Percentiles rank a stretch among this genome's conserved stretches.
Conservation (phyloP, 1,139 yeast species). For the Magnusiomyces sp. region DNA sequence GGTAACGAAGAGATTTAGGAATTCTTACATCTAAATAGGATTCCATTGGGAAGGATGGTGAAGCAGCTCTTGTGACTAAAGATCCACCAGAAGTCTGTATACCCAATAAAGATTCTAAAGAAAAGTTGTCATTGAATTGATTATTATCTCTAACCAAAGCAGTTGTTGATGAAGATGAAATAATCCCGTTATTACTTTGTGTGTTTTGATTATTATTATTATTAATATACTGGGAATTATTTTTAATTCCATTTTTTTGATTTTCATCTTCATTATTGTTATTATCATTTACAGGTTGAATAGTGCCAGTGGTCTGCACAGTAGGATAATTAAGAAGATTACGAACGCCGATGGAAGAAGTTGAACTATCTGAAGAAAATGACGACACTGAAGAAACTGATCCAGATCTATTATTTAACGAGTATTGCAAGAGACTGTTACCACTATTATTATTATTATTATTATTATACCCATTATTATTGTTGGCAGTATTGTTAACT, state of each 20-base stretch:
- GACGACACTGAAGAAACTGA: constrained; percentile 5
- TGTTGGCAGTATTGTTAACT: too few species aligned
- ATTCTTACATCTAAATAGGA: constrained; percentile 5
- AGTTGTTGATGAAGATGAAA: too few species aligned
- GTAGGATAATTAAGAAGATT: too few species aligned
- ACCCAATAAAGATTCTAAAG: background rate
- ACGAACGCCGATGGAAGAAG: too few species aligned
- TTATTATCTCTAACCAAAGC: background rate
- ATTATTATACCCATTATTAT: too few species aligned
- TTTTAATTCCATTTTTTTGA: background rate
- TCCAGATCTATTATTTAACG: too few species aligned
- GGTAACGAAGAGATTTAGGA: constrained; percentile 4
- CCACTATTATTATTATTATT: too few species aligned
- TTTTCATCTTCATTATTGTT: too few species aligned
- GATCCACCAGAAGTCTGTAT: background rate
- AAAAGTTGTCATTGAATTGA: background rate
- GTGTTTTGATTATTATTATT: background rate
- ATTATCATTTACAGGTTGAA: too few species aligned
- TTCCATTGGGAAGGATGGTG: constrained; percentile 4
- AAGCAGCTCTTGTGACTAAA: background rate
- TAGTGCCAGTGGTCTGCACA: too few species aligned
- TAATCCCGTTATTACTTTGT: too few species aligned
- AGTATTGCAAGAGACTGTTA: too few species aligned
- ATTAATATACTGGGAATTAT: background rate
- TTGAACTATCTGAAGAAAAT: background rate